Percentiles rank a stretch among this genome's conserved stretches.
Evolutionary conservation across 2,329 filamentous ascomycete genomes (phyloP).

Genomic region (Plectosphaerella cucumerina): DNA sequence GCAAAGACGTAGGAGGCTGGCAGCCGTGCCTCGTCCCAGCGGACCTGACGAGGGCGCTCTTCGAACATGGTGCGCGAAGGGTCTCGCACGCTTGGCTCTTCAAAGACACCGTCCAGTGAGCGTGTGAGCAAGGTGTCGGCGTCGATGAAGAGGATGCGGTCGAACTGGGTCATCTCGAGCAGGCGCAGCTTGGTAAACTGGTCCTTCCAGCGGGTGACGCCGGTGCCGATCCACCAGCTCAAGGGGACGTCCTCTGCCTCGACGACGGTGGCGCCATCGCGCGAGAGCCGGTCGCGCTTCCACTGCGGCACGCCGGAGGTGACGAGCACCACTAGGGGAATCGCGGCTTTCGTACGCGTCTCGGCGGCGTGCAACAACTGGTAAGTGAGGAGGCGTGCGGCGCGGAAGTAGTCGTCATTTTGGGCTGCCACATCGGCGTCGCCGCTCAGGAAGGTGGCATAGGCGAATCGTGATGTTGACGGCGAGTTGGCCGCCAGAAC

Average conservation of each 20-base stretch:
- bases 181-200: conserved; percentile 38
- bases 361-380: conserved; percentile 32
- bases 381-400: conserved; percentile 31
- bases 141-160: conserved; percentile 37
- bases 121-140: conserved; percentile 32
- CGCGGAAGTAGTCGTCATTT: conserved; percentile 33
- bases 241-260: conserved; percentile 22
- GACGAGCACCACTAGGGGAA: conserved; percentile 33
- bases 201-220: conserved; percentile 33
- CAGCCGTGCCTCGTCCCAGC: conserved; percentile 22
- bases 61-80: conserved; percentile 9
- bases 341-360: conserved; percentile 25
- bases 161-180: conserved; percentile 34
- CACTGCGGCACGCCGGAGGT: conserved; percentile 21
- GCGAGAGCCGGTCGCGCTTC: conserved; percentile 25
- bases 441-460: conserved; percentile 33
- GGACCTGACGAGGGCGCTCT: conserved; percentile 10
- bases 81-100: conserved; percentile 19
- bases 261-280: conserved; percentile 33
- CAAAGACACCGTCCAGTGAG: conserved; percentile 32
- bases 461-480: conserved; percentile 18
- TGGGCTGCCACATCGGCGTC: conserved; percentile 17
- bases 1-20: conserved; percentile 29
- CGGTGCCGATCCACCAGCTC: conserved; percentile 27
- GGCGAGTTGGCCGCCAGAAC: background rate